phyloP scores from a whole-genome alignment of 306 rosid genomes.

The Prosopis cineraria region DNA sequence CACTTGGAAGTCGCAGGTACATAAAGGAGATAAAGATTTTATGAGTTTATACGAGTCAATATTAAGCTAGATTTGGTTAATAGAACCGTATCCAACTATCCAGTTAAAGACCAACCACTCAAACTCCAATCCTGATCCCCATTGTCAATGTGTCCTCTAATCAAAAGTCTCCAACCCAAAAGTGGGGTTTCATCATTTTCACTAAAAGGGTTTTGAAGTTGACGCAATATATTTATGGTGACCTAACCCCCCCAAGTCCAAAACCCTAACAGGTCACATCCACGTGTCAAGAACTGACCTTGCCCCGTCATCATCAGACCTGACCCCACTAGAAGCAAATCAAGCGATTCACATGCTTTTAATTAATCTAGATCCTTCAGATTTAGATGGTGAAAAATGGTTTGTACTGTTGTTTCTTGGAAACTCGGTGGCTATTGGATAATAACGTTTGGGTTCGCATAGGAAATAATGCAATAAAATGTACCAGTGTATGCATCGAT shows the following conservation, averaged over 20 bases:
- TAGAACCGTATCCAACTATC: constrained; percentile 6
- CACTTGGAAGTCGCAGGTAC: neutral
- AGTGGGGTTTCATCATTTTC: constrained; percentile 25
- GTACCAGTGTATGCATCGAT: constrained; percentile 44
- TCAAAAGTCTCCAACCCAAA: constrained; percentile 52
- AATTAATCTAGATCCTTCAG: neutral
- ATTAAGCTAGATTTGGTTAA: neutral
- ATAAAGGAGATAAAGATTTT: neutral
- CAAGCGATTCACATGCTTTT: neutral
- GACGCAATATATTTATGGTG: neutral
- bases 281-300: constrained; percentile 37
- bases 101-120: constrained; percentile 26
- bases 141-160: neutral
- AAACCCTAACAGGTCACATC: neutral
- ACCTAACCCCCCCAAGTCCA: neutral
- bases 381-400: neutral
- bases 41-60: neutral
- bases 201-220: constrained; percentile 18
- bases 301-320: constrained; percentile 28
- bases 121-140: neutral
- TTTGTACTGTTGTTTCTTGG: neutral
- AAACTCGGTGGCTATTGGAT: neutral
- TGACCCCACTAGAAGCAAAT: constrained; percentile 9
- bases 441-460: neutral
- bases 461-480: neutral